Evolutionary conservation across 768 basidiomycete species (phyloP), one percentile per base, ranked within the genome.

Genomic region (Hydnum rufescens): DNA sequence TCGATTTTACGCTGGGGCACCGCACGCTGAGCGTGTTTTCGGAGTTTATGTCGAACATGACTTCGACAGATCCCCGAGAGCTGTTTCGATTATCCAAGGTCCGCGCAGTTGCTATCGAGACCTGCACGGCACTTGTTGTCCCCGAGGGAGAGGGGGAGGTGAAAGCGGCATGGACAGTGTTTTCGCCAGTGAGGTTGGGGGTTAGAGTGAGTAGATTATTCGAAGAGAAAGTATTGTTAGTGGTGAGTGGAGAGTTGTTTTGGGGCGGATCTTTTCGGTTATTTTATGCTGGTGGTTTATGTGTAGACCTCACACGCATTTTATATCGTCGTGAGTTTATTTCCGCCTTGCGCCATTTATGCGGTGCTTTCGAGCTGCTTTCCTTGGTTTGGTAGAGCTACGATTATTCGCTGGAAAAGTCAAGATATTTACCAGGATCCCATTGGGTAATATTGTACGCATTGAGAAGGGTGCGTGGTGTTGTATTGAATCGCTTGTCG

Each of bases 381-480:
- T n/a, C n/a, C n/a, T n/a, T 47, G 8, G 8, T 16, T 52, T 31
- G 13, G 16, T 60, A 90, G 87, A 89, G 83, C 59, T 95, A 89
- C 60, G 90, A 95, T 65, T 93, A 90, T 74, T 75, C 75, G 63
- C 74, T 93, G 53, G 86, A 86, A 90, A 96, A 64, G 87, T 96
- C 49, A 82, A 85, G 62, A 67, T 80, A 55, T 93, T 83, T 68
- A 90, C 81, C 58, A 79, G 92, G 39, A 77, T 97, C 48, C 92
- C 90, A 2, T 73, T 95, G 36, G 76, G 76, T 46, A 82, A 85
- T 60, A 78, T 97, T 59, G 67, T 74, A 28, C 67, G 70, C 22
- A 78, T 99, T 19, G 75, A 74, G 50, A 86, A 83, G 74, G 93
- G 89, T 81, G 34, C 16, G 62, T 54, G 25, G 34, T 18, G 19